Conservation (phyloP, 2,329 filamentous ascomycete genomes). For the Fusarium duplospermum region DNA sequence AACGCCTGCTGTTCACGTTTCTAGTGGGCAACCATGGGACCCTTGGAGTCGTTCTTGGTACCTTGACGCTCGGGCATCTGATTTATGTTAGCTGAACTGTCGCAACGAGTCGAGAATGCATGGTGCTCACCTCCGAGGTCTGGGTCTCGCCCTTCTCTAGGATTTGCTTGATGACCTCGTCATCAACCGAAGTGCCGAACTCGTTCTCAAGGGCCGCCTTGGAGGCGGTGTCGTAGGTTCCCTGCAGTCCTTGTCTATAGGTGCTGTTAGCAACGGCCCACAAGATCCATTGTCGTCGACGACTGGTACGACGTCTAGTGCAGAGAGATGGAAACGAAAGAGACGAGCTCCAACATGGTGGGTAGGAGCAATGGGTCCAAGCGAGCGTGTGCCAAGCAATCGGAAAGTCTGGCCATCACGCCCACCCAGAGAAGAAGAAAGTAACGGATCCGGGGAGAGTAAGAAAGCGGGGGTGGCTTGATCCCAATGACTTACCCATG, state of each 20-base stretch:
- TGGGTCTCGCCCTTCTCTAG: constrained; percentile 80
- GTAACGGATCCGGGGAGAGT: background rate
- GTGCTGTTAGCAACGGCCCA: constrained; percentile 23
- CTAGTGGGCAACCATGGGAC: constrained; percentile 57
- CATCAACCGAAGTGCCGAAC: constrained; percentile 84
- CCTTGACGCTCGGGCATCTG: constrained; percentile 66
- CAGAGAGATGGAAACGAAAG: background rate
- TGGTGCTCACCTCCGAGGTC: constrained; percentile 61
- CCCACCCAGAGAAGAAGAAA: background rate
- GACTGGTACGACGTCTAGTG: background rate
- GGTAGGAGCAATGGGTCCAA: background rate
- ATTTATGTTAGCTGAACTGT: constrained; percentile 7
- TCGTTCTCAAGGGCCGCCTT: constrained; percentile 82
- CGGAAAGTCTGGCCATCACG: background rate
- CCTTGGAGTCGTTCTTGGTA: constrained; percentile 64
- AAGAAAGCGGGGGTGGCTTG: constrained; percentile 51
- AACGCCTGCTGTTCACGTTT: constrained; percentile 23
- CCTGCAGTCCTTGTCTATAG: constrained; percentile 84
- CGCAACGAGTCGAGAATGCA: background rate
- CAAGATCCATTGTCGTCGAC: background rate
- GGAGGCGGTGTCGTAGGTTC: constrained; percentile 80
- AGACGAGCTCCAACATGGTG: background rate
- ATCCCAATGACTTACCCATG: constrained; percentile 72
- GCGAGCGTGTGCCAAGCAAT: background rate
- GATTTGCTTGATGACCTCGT: constrained; percentile 85